Conservation (phyloP, 2,329 filamentous ascomycete genomes). For the Thielaviopsis ethacetica region DNA sequence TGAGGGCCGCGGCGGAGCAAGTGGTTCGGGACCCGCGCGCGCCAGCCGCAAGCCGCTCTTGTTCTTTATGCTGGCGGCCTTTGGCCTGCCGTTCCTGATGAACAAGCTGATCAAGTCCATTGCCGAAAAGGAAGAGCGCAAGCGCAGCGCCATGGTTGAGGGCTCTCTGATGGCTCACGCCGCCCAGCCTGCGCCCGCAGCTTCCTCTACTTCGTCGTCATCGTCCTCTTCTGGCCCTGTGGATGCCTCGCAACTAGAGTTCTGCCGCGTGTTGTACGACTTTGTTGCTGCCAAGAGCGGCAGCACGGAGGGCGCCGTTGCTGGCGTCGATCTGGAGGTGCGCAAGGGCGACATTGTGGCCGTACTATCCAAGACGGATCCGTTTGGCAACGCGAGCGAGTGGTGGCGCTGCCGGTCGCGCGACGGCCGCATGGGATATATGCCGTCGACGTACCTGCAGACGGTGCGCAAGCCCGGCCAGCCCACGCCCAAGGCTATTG, state of each 20-base stretch:
- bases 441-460: constrained; percentile 82
- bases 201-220: constrained; percentile 21
- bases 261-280: constrained; percentile 88
- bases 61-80: constrained; percentile 87
- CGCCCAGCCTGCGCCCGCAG: constrained; percentile 31
- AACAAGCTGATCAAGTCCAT: constrained; percentile 82
- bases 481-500: constrained; percentile 32
- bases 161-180: constrained; percentile 23
- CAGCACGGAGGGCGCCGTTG: constrained; percentile 25
- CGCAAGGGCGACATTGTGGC: constrained; percentile 94
- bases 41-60: constrained; percentile 91
- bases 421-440: constrained; percentile 79
- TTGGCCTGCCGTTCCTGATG: constrained; percentile 93
- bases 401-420: constrained; percentile 94
- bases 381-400: constrained; percentile 77
- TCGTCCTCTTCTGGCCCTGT: constrained; percentile 27
- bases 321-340: constrained; percentile 75
- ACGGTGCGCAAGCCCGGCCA: constrained; percentile 38
- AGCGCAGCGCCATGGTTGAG: constrained; percentile 30
- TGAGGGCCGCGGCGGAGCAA: constrained; percentile 45
- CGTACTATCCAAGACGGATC: constrained; percentile 82
- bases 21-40: constrained; percentile 49
- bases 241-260: constrained; percentile 85
- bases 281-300: constrained; percentile 63
- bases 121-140: constrained; percentile 58